These are phyloP conservation scores for Rosa rugosa DNA, from an alignment of 306 rosid species.

Conservation along the genomic window DNA sequence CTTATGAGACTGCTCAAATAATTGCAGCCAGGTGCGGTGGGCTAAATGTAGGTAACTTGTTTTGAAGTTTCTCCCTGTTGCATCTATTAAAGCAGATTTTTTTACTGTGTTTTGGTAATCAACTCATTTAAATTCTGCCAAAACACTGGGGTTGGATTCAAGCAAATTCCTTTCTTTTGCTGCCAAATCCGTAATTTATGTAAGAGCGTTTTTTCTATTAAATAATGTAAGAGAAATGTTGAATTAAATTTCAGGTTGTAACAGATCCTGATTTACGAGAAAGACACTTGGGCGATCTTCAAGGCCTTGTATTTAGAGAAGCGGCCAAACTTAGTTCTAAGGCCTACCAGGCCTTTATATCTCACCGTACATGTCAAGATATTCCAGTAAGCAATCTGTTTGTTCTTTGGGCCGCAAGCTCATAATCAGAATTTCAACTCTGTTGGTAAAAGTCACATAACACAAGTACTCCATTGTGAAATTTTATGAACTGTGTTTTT, in stretches of 20 bases:
- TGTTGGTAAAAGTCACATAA: neutral
- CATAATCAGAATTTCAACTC: neutral
- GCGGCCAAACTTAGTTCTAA: constrained; percentile 42
- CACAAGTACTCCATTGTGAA: neutral
- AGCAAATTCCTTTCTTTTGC: neutral
- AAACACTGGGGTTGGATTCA: neutral
- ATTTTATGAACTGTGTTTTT: neutral
- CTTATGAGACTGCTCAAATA: constrained; percentile 75
- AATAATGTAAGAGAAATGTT: neutral
- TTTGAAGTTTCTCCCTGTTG: neutral
- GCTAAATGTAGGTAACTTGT: constrained; percentile 51
- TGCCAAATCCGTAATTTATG: neutral
- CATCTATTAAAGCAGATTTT: neutral
- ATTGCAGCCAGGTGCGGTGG: constrained; percentile 77
- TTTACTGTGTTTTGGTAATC: constrained; percentile 5
- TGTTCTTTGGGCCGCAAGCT: neutral
- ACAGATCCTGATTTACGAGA: constrained; percentile 72
- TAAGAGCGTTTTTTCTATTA: neutral
- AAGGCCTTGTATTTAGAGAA: constrained; percentile 58
- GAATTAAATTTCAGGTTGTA: constrained; percentile 53
- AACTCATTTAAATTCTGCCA: neutral
- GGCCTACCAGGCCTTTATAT: constrained; percentile 55
- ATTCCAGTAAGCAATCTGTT: constrained; percentile 64
- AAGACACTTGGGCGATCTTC: constrained; percentile 86
- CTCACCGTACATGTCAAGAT: constrained; percentile 55